Percentiles rank a stretch among this genome's conserved stretches.
Conservation (phyloP, 805 yeast species). For the Schizosaccharomyces lindneri region DNA sequence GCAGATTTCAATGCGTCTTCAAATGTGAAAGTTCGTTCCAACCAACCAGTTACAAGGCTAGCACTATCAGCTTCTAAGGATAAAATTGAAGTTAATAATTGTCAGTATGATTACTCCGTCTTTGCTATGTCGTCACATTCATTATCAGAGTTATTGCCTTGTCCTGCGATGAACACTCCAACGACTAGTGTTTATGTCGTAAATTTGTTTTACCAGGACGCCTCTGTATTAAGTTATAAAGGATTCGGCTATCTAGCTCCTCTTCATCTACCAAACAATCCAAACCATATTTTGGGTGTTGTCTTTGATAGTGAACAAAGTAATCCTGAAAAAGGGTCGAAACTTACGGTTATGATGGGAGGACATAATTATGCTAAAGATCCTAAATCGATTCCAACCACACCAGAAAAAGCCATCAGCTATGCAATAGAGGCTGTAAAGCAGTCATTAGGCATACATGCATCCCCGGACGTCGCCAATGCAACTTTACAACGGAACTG, state of each 20-base stretch:
- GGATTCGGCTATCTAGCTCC: constrained; percentile 90
- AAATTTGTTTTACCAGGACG: constrained; percentile 34
- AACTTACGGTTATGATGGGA: constrained; percentile 75
- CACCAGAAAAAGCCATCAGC: constrained; percentile 11
- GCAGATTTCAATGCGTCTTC: not conserved
- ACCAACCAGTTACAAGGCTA: not conserved
- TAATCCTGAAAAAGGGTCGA: constrained; percentile 22
- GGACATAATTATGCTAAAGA: constrained; percentile 32
- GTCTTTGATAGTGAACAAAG: constrained; percentile 56
- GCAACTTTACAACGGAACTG: constrained; percentile 27
- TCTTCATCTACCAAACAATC: constrained; percentile 16
- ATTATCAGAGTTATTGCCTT: not conserved
- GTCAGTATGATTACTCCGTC: not conserved
- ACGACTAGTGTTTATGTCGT: constrained; percentile 37
- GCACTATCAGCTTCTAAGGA: not conserved
- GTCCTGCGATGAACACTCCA: constrained; percentile 20
- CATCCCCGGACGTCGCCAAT: constrained; percentile 13
- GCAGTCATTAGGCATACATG: constrained; percentile 18
- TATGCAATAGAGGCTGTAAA: constrained; percentile 18
- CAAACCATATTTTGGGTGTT: constrained; percentile 48
- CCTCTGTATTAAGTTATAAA: constrained; percentile 19
- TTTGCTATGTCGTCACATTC: not conserved
- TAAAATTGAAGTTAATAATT: not conserved
- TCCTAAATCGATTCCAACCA: constrained; percentile 6
- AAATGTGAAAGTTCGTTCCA: not conserved